Evolutionary conservation across 768 basidiomycete genomes (phyloP).

Genomic region (Goffeauzyma gilvescens): DNA sequence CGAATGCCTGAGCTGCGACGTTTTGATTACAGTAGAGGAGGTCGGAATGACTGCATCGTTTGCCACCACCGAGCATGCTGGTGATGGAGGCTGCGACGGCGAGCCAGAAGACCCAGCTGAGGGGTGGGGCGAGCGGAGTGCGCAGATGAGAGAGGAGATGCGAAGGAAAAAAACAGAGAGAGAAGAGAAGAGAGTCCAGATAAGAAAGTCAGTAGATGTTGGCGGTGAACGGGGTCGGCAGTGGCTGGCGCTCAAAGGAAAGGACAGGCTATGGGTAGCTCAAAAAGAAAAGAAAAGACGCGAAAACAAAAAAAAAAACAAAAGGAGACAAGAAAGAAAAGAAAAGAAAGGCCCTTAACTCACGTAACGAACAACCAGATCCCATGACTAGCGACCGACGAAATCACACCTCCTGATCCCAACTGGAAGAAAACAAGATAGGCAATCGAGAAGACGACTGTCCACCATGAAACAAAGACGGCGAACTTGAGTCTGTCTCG

Average conservation of each 20-base stretch:
- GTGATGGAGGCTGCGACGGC: constrained; percentile 25
- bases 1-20: constrained; percentile 31
- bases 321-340: background rate
- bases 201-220: background rate
- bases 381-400: constrained; percentile 24
- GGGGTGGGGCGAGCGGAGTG: background rate
- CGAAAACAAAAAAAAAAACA: background rate
- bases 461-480: constrained; percentile 32
- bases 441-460: constrained; percentile 23
- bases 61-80: constrained; percentile 23
- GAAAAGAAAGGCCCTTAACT: constrained; percentile 9
- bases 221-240: background rate
- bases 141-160: too few species aligned
- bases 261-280: background rate
- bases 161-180: background rate
- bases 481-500: constrained; percentile 26
- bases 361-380: constrained; percentile 25
- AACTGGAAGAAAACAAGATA: constrained; percentile 26
- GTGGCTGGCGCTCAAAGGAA: background rate
- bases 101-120: constrained; percentile 31
- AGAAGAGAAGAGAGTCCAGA: background rate
- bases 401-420: constrained; percentile 15
- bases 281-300: background rate
- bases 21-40: constrained; percentile 30
- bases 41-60: constrained; percentile 13